Evolutionary conservation across 345 rosid genomes (phyloP), one percentile per base, ranked within the genome.

Genomic region (Odontarrhena argentea): DNA sequence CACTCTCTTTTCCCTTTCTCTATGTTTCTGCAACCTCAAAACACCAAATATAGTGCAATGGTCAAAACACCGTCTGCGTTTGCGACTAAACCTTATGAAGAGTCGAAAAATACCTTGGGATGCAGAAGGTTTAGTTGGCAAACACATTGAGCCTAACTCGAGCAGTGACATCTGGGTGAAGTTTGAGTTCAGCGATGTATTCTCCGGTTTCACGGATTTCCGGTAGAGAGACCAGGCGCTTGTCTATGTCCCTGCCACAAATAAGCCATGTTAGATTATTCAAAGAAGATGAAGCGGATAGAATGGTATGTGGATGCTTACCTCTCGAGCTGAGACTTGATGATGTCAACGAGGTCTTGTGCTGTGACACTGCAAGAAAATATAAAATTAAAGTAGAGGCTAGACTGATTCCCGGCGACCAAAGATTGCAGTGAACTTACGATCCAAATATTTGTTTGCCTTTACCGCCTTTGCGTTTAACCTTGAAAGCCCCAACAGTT

Each of bases 171-270:
- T 94, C 97, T 0, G 97, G 95, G 54, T 90, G 99, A 75, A 94
- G 97, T 80, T 85, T 94, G 38, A 94, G 83, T 75, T 94, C 95
- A 18, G 94, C 98, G 13, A 86, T 63, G 71, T 90, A 88, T 77
- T 88, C 96, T 58, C 98, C 98, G 0, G 90, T 85, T 80, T 93
- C 98, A 64, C 94, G 82, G 50, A 93, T 90, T 51, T 93, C 98
- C 3, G 97, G 98, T 71, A 93, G 80, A 44, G 67, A 58, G 44
- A 93, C 88, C 46, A 90, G 57, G 25, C 87, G 79, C 77, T 90
- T 90, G 83, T 93, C 98, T 58, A 93, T 85, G 64, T 93, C 98
- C 77, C 98, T 93, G 74, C 44, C 22, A 59, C 38, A 68, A 41
- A 32, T n/a, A 36, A 50, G 57, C 56, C 38, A 47, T 1, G 42